Evolutionary conservation across 2,329 filamentous ascomycete species (phyloP), one percentile per base, ranked within the genome.

Genomic region (Fusarium camptoceras): DNA sequence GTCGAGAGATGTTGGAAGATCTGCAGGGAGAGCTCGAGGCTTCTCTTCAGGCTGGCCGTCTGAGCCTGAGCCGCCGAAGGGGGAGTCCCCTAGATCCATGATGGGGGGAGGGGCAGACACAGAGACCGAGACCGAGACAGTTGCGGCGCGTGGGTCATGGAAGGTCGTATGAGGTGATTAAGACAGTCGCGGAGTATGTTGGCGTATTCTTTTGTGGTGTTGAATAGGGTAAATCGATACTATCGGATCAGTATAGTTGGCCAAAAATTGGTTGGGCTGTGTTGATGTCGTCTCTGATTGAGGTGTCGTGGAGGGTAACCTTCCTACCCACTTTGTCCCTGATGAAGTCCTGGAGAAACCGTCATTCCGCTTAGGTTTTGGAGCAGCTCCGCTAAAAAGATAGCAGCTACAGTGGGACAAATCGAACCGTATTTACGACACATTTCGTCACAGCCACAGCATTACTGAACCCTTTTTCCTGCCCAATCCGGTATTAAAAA

Each of bases 1-100:
- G 80, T 99, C 92, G 58, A 99, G 88, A 15, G 94, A 97, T 72
- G 88, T 96, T 14, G 96, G 96, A 37, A 99, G 88, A 81, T 99
- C 96, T 72, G 88, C 83, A 42, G 96, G 96, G 53, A 98, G 88
- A 66, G 78, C 72, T 64, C 83, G 83, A 64, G 86, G 82, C 79
- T 82, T 83, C 43, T 68, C 48, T 18, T 72, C 63, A 66, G 77
- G 77, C 27, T 81, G 75, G 76, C 79, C 78, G 66, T 81, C 79
- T 66, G 78, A 79, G 76, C 77, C 79, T 67, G 78, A 79, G 76
- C 77, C 81, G 73, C 78, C 80, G 73, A 76, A 80, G 75, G 81
- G 80, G 76, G 81, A 79, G 77, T 84, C 85, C 79, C 84, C 86
- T 76, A 87, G 81, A 83, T 90, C 88, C 88, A 90, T 90, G 79